Percentiles rank a stretch among this genome's conserved stretches.
Conservation (phyloP, 768 basidiomycete genomes). For the Xerocomellus chrysenteron region DNA sequence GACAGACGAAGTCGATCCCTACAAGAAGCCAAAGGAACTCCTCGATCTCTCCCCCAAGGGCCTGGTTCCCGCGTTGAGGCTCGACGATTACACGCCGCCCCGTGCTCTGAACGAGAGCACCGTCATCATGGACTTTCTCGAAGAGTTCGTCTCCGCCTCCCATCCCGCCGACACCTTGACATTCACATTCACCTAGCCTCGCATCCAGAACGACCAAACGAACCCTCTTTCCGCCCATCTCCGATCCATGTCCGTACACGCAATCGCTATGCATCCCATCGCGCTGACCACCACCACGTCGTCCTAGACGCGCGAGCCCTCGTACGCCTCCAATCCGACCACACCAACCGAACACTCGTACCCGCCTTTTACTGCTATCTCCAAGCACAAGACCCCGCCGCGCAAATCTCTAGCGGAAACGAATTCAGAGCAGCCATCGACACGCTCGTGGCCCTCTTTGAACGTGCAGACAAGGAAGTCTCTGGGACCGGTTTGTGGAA, state of each 20-base stretch:
- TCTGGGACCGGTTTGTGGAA: conserved; percentile 59
- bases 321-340: conserved; percentile 66
- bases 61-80: conserved; percentile 67
- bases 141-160: conserved; percentile 52
- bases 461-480: conserved; percentile 48
- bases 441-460: conserved; percentile 50
- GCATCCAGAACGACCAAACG: conserved; percentile 47
- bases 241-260: conserved; percentile 54
- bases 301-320: conserved; percentile 62
- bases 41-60: conserved; percentile 83
- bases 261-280: not conserved
- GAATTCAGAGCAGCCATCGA: conserved; percentile 57
- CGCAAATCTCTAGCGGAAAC: conserved; percentile 50
- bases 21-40: conserved; percentile 77
- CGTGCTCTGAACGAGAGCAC: conserved; percentile 75
- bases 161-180: not conserved
- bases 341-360: conserved; percentile 60
- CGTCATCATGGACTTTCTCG: conserved; percentile 74
- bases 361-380: conserved; percentile 75
- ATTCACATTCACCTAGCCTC: conserved; percentile 36
- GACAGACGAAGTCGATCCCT: conserved; percentile 78
- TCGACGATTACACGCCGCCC: conserved; percentile 54
- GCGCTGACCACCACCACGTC: not conserved
- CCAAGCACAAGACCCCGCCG: conserved; percentile 59
- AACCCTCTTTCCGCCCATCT: conserved; percentile 55